phyloP scores from a whole-genome alignment of 164 flowering plant species.

The Vitis rupestris region DNA sequence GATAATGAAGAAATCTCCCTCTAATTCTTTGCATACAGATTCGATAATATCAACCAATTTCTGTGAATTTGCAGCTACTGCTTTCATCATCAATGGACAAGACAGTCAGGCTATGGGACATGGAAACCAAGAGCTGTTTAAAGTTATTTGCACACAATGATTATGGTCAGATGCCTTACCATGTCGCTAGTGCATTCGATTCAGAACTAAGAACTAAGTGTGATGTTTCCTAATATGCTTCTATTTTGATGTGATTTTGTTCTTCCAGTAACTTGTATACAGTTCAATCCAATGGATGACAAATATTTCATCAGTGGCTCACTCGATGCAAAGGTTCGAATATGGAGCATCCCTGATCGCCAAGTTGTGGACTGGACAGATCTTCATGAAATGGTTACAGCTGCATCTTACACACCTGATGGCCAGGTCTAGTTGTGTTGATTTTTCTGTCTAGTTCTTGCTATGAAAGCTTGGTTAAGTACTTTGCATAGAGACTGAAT shows the following conservation, averaged over 20 bases:
- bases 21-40: background rate
- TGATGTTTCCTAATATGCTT: background rate
- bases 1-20: background rate
- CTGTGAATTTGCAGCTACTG: slow-evolving; percentile 54
- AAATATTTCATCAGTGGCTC: slow-evolving; percentile 91
- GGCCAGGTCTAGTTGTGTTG: slow-evolving; percentile 61
- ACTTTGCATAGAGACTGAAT: background rate
- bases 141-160: slow-evolving; percentile 93
- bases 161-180: slow-evolving; percentile 58
- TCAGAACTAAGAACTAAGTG: background rate
- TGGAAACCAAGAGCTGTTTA: slow-evolving; percentile 66
- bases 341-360: slow-evolving; percentile 78
- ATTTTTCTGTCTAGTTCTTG: background rate
- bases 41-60: background rate
- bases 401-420: slow-evolving; percentile 88
- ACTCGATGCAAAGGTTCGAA: slow-evolving; percentile 84
- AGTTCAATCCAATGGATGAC: slow-evolving; percentile 90
- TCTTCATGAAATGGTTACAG: slow-evolving; percentile 94
- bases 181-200: background rate
- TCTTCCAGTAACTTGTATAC: slow-evolving; percentile 88
- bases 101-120: slow-evolving; percentile 87
- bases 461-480: background rate
- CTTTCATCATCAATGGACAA: slow-evolving; percentile 99
- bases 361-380: slow-evolving; percentile 89
- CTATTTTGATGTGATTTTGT: slow-evolving; percentile 12